Evolutionary conservation across 148 eudicot genomes (phyloP).

Genomic region (Bassia scoparia): DNA sequence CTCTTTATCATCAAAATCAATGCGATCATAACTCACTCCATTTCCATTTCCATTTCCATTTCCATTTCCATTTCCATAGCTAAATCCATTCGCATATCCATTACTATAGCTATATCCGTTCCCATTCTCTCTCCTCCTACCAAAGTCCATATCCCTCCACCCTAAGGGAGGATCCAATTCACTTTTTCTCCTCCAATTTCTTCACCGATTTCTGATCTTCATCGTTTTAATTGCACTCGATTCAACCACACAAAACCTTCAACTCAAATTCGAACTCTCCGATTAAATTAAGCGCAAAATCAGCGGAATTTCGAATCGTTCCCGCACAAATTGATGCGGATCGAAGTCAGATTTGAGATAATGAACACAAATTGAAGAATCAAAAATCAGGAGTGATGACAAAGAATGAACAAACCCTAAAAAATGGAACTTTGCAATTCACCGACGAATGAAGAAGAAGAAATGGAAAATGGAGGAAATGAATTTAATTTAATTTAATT

Average conservation of each 20-base stretch:
- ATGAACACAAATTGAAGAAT: background rate
- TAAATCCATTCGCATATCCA: background rate
- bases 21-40: conserved; percentile 10
- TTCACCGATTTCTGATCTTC: background rate
- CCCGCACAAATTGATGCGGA: background rate
- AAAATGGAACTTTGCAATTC: background rate
- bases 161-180: conserved; percentile 14
- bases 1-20: conserved; percentile 20
- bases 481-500: too few relatives aligned
- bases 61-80: background rate
- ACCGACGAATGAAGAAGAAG: conserved; percentile 12
- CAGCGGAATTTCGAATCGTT: conserved; percentile 1
- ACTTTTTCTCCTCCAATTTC: background rate
- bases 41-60: conserved; percentile 15
- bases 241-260: background rate
- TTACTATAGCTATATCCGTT: conserved; percentile 8
- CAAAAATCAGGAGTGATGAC: background rate
- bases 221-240: background rate
- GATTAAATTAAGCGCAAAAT: background rate
- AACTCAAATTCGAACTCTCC: background rate
- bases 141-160: conserved; percentile 17
- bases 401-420: background rate
- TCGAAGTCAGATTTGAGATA: conserved; percentile 4
- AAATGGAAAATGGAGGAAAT: background rate
- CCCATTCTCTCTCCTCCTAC: conserved; percentile 17